Evolutionary conservation across 306 rosid species (phyloP), one percentile per base, ranked within the genome.

Genomic region (Trifolium repens): DNA sequence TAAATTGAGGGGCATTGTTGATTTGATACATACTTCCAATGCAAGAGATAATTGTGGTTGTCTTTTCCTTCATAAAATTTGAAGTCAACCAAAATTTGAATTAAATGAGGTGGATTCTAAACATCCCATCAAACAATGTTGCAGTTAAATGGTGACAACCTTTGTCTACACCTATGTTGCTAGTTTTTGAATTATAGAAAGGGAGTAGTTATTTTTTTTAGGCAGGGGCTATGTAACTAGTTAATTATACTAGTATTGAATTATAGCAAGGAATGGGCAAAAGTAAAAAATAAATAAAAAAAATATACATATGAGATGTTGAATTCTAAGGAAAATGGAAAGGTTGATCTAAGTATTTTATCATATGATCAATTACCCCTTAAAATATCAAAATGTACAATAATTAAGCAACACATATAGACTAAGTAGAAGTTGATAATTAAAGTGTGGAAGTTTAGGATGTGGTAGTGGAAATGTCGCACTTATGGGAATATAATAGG

Each of bases 51-150:
- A 81, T n/a, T 34, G 4, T 49, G 53, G 39, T 52, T 60, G 79
- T 82, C 79, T 60, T 77, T 77, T 82, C 72, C 27, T 49, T 40
- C 74, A 26, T 59, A 27, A 47, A 58, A 9, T 57, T 68, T 80
- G 16, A 74, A 37, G 60, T 17, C 61, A 64, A 62, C 35, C 16
- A 60, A 71, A 67, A 34, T 53, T n/a, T 81, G 58, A 57, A 65
- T 35, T 72, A 11, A 71, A 64, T 79, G 62, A 63, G 47, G 27
- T 52, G 67, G 27, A 24, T 16, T 15, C 1, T 53, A 26, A 71
- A 75, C 42, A 52, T 54, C 67, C 42, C 73, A 53, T 50, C 63
- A 67, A 67, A 67, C 40, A 69, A 59, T 26, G 58, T 52, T 42
- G 78, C 15, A 72, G 43, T 35, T 17, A 77, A 72, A 67, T 57